A percentile compares a stretch with the other conserved stretches of the same genome.
These are phyloP conservation scores for Suillus occidentalis DNA, from an alignment of 768 basidiomycete species.

Conservation along the genomic window DNA sequence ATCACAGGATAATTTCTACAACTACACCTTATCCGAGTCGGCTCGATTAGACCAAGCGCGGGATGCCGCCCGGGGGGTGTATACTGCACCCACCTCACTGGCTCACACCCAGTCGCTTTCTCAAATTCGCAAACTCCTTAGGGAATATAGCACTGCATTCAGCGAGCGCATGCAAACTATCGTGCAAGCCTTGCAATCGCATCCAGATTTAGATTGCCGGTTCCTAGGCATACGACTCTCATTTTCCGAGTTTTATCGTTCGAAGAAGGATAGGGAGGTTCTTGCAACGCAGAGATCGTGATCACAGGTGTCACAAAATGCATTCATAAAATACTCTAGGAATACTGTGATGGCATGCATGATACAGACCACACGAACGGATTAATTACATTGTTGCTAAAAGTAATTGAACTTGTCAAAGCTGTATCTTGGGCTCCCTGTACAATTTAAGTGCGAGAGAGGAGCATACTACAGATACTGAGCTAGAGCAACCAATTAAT, in stretches of 20 bases:
- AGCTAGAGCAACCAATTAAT: slow-evolving; percentile 36
- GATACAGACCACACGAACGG: background rate
- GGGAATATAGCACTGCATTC: slow-evolving; percentile 71
- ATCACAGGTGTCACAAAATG: slow-evolving; percentile 8
- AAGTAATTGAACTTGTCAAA: background rate
- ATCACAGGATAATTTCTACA: slow-evolving; percentile 86
- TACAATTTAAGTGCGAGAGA: slow-evolving; percentile 60
- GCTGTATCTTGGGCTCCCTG: slow-evolving; percentile 29
- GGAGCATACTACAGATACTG: slow-evolving; percentile 62
- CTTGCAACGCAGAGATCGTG: slow-evolving; percentile 28
- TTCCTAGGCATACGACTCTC: slow-evolving; percentile 86
- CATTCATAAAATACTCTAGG: background rate
- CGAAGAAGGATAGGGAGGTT: slow-evolving; percentile 53
- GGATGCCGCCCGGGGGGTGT: slow-evolving; percentile 70
- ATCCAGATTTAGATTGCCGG: slow-evolving; percentile 88
- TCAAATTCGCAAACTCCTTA: slow-evolving; percentile 64
- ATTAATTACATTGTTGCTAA: background rate
- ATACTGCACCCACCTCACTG: slow-evolving; percentile 41
- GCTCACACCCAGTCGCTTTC: slow-evolving; percentile 43
- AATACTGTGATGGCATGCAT: background rate
- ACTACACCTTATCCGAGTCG: slow-evolving; percentile 84
- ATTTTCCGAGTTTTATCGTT: slow-evolving; percentile 77
- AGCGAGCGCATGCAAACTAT: slow-evolving; percentile 74
- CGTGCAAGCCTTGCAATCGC: slow-evolving; percentile 71
- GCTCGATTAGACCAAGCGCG: slow-evolving; percentile 71